These are phyloP conservation scores for Suhomyces tanzawaensis DNA, from an alignment of 805 yeast genomes.

Conservation along the genomic window DNA sequence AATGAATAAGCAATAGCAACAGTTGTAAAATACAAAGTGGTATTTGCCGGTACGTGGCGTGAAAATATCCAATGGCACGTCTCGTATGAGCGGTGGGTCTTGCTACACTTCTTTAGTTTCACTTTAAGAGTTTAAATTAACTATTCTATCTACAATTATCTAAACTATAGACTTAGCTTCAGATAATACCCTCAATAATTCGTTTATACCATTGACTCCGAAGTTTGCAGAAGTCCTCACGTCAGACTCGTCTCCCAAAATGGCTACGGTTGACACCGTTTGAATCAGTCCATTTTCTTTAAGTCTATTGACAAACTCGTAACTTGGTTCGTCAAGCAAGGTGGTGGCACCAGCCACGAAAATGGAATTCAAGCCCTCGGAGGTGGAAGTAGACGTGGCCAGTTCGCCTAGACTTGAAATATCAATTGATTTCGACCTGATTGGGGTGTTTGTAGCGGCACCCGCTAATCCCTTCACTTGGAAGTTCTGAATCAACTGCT, in stretches of 20 bases:
- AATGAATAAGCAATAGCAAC: no score
- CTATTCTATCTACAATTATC: no score
- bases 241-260: conserved; percentile 41
- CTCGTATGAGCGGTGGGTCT: no score
- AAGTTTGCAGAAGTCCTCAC: conserved; percentile 58
- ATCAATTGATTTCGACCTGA: neutral
- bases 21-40: no score
- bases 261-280: conserved; percentile 57
- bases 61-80: no score
- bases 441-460: conserved; percentile 16
- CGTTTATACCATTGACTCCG: conserved; percentile 68
- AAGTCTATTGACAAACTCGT: conserved; percentile 50
- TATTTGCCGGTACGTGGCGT: no score
- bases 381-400: neutral
- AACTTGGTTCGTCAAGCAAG: conserved; percentile 67
- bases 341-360: conserved; percentile 66
- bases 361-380: conserved; percentile 17
- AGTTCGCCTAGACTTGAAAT: neutral
- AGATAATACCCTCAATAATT: conserved; percentile 53
- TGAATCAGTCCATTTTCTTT: conserved; percentile 35
- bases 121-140: no score
- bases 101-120: no score
- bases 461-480: conserved; percentile 21
- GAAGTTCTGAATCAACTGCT: conserved; percentile 22
- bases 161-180: neutral